Evolutionary conservation across 192 early-diverging fungal genomes (phyloP).

Genomic region (Phlyctochytrium bullatum): DNA sequence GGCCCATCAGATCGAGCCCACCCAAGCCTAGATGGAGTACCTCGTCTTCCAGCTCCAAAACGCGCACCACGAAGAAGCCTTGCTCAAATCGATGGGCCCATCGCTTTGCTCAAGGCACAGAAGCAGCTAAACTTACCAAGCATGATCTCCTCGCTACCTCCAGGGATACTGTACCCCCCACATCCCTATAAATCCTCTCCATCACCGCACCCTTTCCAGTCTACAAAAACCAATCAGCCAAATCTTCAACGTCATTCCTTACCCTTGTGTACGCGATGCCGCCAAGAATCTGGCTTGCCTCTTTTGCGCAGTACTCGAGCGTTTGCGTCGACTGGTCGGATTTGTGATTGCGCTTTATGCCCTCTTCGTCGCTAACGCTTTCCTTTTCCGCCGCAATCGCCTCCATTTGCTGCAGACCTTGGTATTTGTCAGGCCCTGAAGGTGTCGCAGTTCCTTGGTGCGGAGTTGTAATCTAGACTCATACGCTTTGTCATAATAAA

Average conservation of each 20-base stretch:
- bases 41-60: conserved; percentile 58
- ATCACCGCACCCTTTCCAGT: conserved; percentile 38
- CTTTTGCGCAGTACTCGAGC: conserved; percentile 44
- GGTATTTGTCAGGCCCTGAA: conserved; percentile 21
- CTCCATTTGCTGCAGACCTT: too few species aligned
- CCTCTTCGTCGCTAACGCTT: neutral
- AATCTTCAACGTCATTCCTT: neutral
- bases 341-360: neutral
- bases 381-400: neutral
- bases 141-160: conserved; percentile 43
- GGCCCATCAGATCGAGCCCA: conserved; percentile 72
- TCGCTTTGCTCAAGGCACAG: conserved; percentile 36
- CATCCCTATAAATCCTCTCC: conserved; percentile 33
- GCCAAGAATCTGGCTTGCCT: conserved; percentile 62
- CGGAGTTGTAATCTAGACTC: conserved; percentile 24
- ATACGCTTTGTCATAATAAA: too few species aligned
- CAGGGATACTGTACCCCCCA: conserved; percentile 36
- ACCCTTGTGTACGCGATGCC: conserved; percentile 43
- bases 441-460: conserved; percentile 25
- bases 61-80: conserved; percentile 48
- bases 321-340: conserved; percentile 41
- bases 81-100: conserved; percentile 47
- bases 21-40: conserved; percentile 69
- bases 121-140: too few species aligned
- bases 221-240: neutral